Evolutionary conservation across 2,329 filamentous ascomycete genomes (phyloP).

Genomic region (Colletotrichum limetticola): DNA sequence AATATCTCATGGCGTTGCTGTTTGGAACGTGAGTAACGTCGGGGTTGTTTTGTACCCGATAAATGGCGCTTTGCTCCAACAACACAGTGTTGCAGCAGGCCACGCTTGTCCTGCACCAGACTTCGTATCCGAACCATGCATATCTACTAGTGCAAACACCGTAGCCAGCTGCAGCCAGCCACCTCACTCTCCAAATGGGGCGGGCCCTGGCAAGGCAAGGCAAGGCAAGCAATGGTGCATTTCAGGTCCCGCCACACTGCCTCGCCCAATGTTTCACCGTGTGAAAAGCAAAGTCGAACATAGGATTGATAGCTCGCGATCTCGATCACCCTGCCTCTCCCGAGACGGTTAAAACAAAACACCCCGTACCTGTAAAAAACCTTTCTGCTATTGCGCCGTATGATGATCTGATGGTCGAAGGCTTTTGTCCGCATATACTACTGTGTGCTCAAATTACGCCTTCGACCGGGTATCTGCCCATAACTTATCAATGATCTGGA

Average conservation of each 20-base stretch:
- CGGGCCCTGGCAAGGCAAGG: background rate
- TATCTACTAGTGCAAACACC: background rate
- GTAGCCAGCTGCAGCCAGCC: background rate
- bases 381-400: constrained; percentile 16
- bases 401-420: constrained; percentile 4
- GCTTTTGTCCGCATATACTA: background rate
- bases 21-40: background rate
- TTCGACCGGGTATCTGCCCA: constrained; percentile 71
- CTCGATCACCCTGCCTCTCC: background rate
- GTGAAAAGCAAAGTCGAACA: constrained; percentile 19
- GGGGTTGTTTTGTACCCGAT: background rate
- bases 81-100: background rate
- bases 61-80: background rate
- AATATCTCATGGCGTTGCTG: background rate
- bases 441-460: constrained; percentile 9
- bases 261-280: constrained; percentile 25
- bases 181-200: background rate
- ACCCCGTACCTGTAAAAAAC: background rate
- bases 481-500: constrained; percentile 87
- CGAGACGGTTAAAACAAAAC: background rate
- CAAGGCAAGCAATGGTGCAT: background rate
- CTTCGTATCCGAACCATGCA: background rate
- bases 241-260: constrained; percentile 13
- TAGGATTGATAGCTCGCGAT: background rate
- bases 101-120: background rate